A percentile compares a stretch with the other conserved stretches of the same genome.
Conservation (phyloP, 2,329 filamentous ascomycete genomes). For the Aspergillus unguis region DNA sequence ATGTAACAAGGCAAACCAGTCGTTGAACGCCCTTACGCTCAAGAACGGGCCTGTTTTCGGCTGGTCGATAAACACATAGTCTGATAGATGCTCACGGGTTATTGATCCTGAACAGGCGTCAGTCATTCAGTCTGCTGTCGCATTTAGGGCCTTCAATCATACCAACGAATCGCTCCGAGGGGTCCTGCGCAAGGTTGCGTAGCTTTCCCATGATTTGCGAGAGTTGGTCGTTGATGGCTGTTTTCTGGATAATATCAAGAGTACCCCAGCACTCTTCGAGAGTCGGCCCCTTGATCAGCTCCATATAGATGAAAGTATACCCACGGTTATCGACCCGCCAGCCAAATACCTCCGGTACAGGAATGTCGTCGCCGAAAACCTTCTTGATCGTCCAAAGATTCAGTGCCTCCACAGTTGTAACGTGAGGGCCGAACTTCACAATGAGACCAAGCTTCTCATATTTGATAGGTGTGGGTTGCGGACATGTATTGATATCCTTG, state of each 20-base stretch:
- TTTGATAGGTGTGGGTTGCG: conserved; percentile 13
- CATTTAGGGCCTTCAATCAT: neutral
- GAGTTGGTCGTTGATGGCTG: conserved; percentile 18
- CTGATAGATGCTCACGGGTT: conserved; percentile 11
- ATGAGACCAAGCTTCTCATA: conserved; percentile 21
- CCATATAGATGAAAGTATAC: conserved; percentile 33
- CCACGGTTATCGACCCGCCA: conserved; percentile 26
- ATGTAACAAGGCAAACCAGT: conserved; percentile 26
- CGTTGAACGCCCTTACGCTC: conserved; percentile 24
- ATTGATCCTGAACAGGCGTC: conserved; percentile 18
- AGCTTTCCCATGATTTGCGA: conserved; percentile 16
- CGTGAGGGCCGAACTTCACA: conserved; percentile 25
- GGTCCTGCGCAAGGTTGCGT: conserved; percentile 20
- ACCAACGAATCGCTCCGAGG: conserved; percentile 22
- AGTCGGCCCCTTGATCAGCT: conserved; percentile 27
- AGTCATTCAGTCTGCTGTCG: neutral
- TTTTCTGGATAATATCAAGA: conserved; percentile 14
- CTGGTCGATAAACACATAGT: conserved; percentile 22
- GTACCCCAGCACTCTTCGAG: conserved; percentile 25
- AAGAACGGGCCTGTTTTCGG: conserved; percentile 20
- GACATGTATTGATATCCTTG: conserved; percentile 6
- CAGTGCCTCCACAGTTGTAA: conserved; percentile 22
- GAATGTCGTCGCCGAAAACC: conserved; percentile 22
- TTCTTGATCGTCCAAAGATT: conserved; percentile 23
- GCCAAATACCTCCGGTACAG: conserved; percentile 39